Evolutionary conservation across 1,284 basidiomycete genomes (phyloP).

Genomic region (Taiwanofungus camphoratus): DNA sequence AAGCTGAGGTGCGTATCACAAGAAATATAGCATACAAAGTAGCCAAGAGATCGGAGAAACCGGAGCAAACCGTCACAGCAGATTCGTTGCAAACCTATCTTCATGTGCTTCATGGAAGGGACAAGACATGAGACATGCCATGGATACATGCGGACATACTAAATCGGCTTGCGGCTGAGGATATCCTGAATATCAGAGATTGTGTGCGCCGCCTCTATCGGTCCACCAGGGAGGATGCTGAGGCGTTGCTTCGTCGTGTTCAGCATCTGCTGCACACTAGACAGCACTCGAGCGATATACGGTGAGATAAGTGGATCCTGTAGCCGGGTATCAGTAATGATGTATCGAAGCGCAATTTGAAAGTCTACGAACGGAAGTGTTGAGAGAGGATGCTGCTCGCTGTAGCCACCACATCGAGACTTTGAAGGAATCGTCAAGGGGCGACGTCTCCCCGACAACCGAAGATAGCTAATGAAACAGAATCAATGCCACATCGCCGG

Average conservation of each 20-base stretch:
- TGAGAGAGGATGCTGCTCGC: conserved; percentile 60
- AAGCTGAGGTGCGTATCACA: conserved; percentile 5
- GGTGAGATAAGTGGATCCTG: conserved; percentile 77
- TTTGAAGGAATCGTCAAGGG: conserved; percentile 74
- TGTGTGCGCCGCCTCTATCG: conserved; percentile 59
- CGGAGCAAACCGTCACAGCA: conserved; percentile 7
- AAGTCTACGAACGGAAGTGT: conserved; percentile 52
- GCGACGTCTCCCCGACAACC: conserved; percentile 66
- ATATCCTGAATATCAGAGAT: conserved; percentile 71
- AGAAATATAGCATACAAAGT: conserved; percentile 1
- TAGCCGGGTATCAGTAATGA: conserved; percentile 9
- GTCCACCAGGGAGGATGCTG: conserved; percentile 65
- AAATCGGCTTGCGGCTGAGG: conserved; percentile 55
- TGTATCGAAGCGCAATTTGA: conserved; percentile 1
- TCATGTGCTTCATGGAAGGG: conserved; percentile 8
- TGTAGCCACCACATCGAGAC: conserved; percentile 80
- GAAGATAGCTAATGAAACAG: conserved; percentile 49
- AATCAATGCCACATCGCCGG: conserved; percentile 7
- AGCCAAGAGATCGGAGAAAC: neutral
- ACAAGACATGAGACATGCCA: conserved; percentile 5
- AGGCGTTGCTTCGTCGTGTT: conserved; percentile 74
- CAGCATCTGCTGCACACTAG: conserved; percentile 67
- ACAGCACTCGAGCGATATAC: conserved; percentile 72
- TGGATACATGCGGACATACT: conserved; percentile 9
- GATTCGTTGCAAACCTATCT: conserved; percentile 9